Percentiles rank a stretch among this genome's conserved stretches.
These are phyloP conservation scores for Aspergillus chevalieri DNA, from an alignment of 2,329 filamentous ascomycete species.

Conservation along the genomic window DNA sequence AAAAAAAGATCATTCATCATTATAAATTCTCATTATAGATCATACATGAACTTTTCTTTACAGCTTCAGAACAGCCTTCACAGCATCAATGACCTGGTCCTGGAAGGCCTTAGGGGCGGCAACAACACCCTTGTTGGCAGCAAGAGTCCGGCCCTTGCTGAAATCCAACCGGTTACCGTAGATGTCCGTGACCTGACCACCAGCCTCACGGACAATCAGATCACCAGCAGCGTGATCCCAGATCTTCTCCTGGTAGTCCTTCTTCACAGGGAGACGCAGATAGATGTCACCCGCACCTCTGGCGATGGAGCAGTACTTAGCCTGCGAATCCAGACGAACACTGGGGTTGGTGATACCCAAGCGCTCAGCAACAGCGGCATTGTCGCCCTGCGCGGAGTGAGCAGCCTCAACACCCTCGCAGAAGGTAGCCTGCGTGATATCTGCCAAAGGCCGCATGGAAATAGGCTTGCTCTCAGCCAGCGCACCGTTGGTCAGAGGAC, in stretches of 20 bases:
- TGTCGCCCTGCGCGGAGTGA: constrained; percentile 84
- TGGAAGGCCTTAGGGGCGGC: constrained; percentile 77
- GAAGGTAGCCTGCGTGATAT: constrained; percentile 78
- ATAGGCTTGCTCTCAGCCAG: constrained; percentile 55
- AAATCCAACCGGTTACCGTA: constrained; percentile 83
- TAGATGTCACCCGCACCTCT: constrained; percentile 93
- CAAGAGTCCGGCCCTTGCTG: constrained; percentile 74
- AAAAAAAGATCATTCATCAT: constrained; percentile 2
- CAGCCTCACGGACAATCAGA: constrained; percentile 87
- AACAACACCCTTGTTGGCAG: constrained; percentile 87
- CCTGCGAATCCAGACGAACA: constrained; percentile 95
- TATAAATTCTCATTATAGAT: constrained; percentile 7
- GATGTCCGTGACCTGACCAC: constrained; percentile 85
- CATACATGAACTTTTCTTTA: constrained; percentile 25
- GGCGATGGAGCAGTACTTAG: constrained; percentile 94
- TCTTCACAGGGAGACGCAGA: constrained; percentile 75
- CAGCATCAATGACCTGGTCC: constrained; percentile 67
- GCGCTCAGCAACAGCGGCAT: constrained; percentile 73
- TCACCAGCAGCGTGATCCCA: constrained; percentile 98
- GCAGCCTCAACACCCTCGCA: constrained; percentile 94
- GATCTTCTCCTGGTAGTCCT: constrained; percentile 95
- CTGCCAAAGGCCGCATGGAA: constrained; percentile 68
- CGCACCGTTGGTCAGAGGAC: constrained; percentile 56
- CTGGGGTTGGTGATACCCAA: constrained; percentile 84
- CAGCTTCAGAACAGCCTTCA: constrained; percentile 66